These are phyloP conservation scores for Nidularia pulvinata DNA, from an alignment of 768 basidiomycete genomes.

Conservation along the genomic window DNA sequence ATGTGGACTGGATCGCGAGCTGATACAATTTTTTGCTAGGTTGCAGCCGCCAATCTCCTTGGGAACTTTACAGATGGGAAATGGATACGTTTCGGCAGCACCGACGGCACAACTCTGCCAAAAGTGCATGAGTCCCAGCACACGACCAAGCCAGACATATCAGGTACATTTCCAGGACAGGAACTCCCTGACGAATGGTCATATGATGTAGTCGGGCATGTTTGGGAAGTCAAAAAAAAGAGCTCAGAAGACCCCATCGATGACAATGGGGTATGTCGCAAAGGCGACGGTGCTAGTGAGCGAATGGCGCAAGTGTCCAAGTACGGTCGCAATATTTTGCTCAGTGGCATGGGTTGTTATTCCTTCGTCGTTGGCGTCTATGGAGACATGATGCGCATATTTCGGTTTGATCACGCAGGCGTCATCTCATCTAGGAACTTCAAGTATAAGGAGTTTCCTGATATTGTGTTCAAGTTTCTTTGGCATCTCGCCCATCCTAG, in stretches of 20 bases:
- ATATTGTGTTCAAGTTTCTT: background rate
- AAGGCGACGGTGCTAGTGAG: background rate
- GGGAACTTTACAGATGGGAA: too few relatives aligned
- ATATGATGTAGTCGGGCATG: background rate
- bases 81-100: too few relatives aligned
- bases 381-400: background rate
- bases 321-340: background rate
- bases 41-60: too few relatives aligned
- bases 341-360: background rate
- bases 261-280: background rate
- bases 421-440: background rate
- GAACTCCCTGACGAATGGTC: background rate
- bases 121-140: background rate
- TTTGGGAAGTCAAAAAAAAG: background rate
- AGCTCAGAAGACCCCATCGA: background rate
- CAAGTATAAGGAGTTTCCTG: background rate
- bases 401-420: background rate
- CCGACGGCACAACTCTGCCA: too few relatives aligned
- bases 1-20: too few relatives aligned
- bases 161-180: background rate
- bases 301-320: background rate
- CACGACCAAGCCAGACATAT: background rate
- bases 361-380: constrained; percentile 1
- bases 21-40: too few relatives aligned
- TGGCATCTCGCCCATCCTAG: background rate